phyloP scores from a whole-genome alignment of 2,329 filamentous ascomycete genomes.

The Fusarium xylarioides region DNA sequence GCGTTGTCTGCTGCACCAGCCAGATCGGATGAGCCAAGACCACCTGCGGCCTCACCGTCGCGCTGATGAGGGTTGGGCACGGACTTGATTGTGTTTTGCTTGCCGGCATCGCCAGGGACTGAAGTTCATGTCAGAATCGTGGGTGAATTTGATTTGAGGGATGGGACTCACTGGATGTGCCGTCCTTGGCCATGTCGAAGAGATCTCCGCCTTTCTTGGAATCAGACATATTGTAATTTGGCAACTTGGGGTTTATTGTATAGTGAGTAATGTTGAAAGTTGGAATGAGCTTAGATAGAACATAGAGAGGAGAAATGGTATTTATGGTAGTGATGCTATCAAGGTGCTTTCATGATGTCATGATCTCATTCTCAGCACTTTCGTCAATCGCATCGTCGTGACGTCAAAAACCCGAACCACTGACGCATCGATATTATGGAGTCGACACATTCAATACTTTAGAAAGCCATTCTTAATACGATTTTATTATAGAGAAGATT shows the following conservation, averaged over 20 bases:
- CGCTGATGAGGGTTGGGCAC: constrained; percentile 16
- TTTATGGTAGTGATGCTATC: neutral
- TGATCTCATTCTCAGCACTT: neutral
- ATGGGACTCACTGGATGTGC: neutral
- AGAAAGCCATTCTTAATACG: rapidly evolving
- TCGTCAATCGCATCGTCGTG: neutral
- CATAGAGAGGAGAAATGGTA: neutral
- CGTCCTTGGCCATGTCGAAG: constrained; percentile 29
- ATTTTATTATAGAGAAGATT: neutral
- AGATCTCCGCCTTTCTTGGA: constrained; percentile 26
- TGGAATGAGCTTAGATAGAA: rapidly evolving
- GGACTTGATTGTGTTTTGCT: constrained; percentile 15
- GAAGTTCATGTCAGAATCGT: rapidly evolving
- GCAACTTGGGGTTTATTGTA: rapidly evolving
- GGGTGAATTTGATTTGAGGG: rapidly evolving
- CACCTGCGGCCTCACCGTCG: constrained; percentile 4
- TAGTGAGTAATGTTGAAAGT: no score
- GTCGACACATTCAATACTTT: neutral
- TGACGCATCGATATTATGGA: constrained; percentile 23
- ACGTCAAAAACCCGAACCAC: constrained; percentile 14
- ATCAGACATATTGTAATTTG: constrained; percentile 1
- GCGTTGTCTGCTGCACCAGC: constrained; percentile 17
- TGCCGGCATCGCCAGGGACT: constrained; percentile 21
- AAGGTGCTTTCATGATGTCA: constrained; percentile 19
- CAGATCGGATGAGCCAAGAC: constrained; percentile 1